A percentile compares a stretch with the other conserved stretches of the same genome.
These are phyloP conservation scores for Globisporangium acanthophoron DNA, from an alignment of 352 stramenopile species.

Conservation along the genomic window DNA sequence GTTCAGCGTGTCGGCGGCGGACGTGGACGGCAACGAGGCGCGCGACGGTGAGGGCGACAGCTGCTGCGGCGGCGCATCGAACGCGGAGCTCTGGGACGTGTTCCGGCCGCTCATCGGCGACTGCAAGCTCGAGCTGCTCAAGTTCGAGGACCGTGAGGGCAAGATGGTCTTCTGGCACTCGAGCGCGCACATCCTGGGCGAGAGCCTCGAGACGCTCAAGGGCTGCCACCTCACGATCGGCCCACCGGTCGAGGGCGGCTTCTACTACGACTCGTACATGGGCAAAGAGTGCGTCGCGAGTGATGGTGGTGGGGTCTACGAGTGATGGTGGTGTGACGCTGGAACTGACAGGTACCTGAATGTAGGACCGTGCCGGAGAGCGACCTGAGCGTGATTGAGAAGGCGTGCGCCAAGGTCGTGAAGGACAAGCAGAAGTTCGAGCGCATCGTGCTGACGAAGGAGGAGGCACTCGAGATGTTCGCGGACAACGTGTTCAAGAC, in stretches of 20 bases:
- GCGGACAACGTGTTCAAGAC: slow-evolving; percentile 96
- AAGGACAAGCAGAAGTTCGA: slow-evolving; percentile 97
- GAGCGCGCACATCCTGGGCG: slow-evolving; percentile 97
- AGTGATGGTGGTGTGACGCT: background rate
- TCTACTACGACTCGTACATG: slow-evolving; percentile 99
- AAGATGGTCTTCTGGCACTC: slow-evolving; percentile 97
- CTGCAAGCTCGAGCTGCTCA: slow-evolving; percentile 95
- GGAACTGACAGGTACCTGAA: slow-evolving; percentile 1
- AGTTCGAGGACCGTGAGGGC: slow-evolving; percentile 94
- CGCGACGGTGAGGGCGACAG: slow-evolving; percentile 47
- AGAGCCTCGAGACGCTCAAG: slow-evolving; percentile 95
- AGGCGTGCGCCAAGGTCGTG: slow-evolving; percentile 88
- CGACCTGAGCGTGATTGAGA: slow-evolving; percentile 89
- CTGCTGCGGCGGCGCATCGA: slow-evolving; percentile 44
- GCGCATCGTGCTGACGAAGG: slow-evolving; percentile 94
- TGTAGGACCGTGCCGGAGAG: slow-evolving; percentile 48
- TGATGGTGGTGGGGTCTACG: background rate
- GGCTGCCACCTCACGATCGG: slow-evolving; percentile 96
- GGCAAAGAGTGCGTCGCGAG: slow-evolving; percentile 50
- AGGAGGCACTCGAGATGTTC: slow-evolving; percentile 92
- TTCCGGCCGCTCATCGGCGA: slow-evolving; percentile 95
- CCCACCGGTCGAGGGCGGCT: slow-evolving; percentile 94
- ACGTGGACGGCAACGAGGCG: slow-evolving; percentile 85
- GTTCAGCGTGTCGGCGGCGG: slow-evolving; percentile 74
- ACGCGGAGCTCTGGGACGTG: slow-evolving; percentile 95